phyloP scores from a whole-genome alignment of 306 rosid species.

The Abrus precatorius region DNA sequence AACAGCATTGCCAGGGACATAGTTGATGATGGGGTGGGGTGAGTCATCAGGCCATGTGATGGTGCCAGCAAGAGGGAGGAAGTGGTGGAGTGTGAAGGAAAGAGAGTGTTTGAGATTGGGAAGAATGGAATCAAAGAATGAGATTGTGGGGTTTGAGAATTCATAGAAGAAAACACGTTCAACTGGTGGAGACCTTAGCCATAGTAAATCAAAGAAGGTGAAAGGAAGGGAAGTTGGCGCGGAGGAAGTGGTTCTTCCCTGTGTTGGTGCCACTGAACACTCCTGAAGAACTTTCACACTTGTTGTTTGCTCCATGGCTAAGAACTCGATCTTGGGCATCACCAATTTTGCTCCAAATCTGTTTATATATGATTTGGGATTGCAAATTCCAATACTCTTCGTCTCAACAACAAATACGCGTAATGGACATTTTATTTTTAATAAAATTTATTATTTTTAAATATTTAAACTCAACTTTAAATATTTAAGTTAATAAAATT shows the following conservation, averaged over 20 bases:
- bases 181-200: constrained; percentile 41
- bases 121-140: constrained; percentile 43
- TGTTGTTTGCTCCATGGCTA: neutral
- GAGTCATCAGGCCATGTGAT: constrained; percentile 49
- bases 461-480: too few relatives aligned
- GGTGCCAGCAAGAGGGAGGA: constrained; percentile 46
- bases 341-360: neutral
- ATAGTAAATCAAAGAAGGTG: constrained; percentile 49
- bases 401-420: too few relatives aligned
- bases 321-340: neutral
- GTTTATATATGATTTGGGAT: too few relatives aligned
- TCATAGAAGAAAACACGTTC: constrained; percentile 46
- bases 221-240: constrained; percentile 26
- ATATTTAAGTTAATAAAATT: too few relatives aligned
- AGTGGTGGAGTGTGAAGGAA: constrained; percentile 47
- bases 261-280: constrained; percentile 1
- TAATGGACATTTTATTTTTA: too few relatives aligned
- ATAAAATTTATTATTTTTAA: too few relatives aligned
- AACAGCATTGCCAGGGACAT: constrained; percentile 41
- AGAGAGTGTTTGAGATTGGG: constrained; percentile 55
- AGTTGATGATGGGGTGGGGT: constrained; percentile 35
- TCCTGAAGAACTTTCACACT: constrained; percentile 1
- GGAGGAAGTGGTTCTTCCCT: neutral
- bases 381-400: too few relatives aligned
- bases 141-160: constrained; percentile 1